phyloP scores from a whole-genome alignment of 1,284 basidiomycete genomes.

The Caloboletus inedulis region DNA sequence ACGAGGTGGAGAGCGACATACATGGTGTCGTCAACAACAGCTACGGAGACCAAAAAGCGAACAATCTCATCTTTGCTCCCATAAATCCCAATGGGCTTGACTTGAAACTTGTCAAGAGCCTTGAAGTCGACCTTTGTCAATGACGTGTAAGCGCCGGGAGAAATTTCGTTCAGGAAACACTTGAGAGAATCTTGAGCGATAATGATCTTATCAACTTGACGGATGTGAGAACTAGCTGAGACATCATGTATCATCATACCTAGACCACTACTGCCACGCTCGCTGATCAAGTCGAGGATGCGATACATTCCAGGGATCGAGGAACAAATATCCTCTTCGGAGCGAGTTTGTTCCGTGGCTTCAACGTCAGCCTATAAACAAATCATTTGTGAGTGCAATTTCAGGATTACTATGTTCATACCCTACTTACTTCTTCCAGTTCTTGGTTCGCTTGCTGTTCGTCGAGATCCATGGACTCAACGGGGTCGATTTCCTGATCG shows the following conservation, averaged over 20 bases:
- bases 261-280: conserved; percentile 49
- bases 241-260: conserved; percentile 33
- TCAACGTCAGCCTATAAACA: conserved; percentile 17
- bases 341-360: conserved; percentile 1
- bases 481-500: conserved; percentile 18
- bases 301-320: conserved; percentile 46
- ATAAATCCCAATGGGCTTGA: conserved; percentile 54
- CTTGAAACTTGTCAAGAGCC: conserved; percentile 40
- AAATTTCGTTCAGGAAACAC: conserved; percentile 43
- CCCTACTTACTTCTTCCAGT: conserved; percentile 19
- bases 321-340: conserved; percentile 29
- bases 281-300: conserved; percentile 53
- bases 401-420: neutral
- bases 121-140: conserved; percentile 54
- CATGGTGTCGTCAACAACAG: conserved; percentile 37
- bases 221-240: conserved; percentile 2
- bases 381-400: neutral
- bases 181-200: conserved; percentile 49
- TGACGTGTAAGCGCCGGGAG: conserved; percentile 47
- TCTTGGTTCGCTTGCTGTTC: conserved; percentile 8
- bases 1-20: conserved; percentile 21
- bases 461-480: conserved; percentile 17
- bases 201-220: conserved; percentile 56
- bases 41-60: conserved; percentile 38
- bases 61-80: conserved; percentile 50